Conservation (phyloP, 2,329 filamentous ascomycete species). For the Trichoderma hamatum region DNA sequence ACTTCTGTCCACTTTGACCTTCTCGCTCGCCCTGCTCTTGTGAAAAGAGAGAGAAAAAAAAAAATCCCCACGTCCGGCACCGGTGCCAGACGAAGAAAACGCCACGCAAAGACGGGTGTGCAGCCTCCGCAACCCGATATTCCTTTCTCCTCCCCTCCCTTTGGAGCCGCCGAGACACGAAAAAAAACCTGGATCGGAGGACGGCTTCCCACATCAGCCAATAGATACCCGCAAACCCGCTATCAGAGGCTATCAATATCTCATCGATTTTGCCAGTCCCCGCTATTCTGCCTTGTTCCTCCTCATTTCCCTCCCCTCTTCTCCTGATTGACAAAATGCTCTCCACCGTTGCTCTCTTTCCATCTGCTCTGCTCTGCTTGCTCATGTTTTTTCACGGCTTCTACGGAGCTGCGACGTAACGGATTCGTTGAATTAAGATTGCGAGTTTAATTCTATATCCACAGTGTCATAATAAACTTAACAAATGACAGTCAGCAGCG, state of each 20-base stretch:
- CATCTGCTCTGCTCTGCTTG: too few relatives aligned
- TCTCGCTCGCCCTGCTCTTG: too few relatives aligned
- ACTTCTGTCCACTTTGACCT: too few relatives aligned
- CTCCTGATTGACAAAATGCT: background rate
- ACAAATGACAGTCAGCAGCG: background rate
- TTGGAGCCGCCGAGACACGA: background rate
- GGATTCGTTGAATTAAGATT: background rate
- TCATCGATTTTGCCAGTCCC: background rate
- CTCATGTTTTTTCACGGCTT: background rate
- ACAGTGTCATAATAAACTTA: background rate
- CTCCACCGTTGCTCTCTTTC: background rate
- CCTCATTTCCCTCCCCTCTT: background rate
- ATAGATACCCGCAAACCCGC: background rate
- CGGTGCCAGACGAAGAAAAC: background rate
- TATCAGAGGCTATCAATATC: background rate
- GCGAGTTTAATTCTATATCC: background rate
- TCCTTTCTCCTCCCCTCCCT: background rate
- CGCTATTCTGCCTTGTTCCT: constrained; percentile 15
- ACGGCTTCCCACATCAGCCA: background rate
- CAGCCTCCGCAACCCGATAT: background rate
- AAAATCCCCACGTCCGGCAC: background rate
- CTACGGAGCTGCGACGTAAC: background rate
- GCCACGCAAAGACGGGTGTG: background rate
- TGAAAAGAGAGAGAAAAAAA: background rate
- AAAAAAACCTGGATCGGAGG: background rate